A percentile compares a stretch with the other conserved stretches of the same genome.
Evolutionary conservation across 768 basidiomycete species (phyloP).

Genomic region (Russula dissimulans): DNA sequence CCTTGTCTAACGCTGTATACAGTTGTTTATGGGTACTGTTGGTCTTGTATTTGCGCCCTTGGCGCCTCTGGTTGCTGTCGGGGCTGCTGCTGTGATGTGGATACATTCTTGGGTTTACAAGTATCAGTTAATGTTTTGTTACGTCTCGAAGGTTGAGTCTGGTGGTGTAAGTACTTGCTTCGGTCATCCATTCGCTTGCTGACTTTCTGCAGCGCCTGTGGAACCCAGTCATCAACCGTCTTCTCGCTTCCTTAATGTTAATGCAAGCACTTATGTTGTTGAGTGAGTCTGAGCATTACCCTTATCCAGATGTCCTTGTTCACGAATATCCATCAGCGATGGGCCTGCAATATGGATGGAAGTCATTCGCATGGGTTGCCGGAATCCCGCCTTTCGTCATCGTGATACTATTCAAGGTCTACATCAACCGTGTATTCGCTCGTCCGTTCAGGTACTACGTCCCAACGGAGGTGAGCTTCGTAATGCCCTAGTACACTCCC

Average conservation of each 20-base stretch:
- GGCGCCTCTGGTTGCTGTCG: constrained; percentile 81
- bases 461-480: constrained; percentile 74
- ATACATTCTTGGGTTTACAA: constrained; percentile 83
- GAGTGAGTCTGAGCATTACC: constrained; percentile 44
- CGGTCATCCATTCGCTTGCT: neutral
- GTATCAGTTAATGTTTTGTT: constrained; percentile 96
- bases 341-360: constrained; percentile 67
- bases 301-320: constrained; percentile 6
- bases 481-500: constrained; percentile 65
- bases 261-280: constrained; percentile 86
- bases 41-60: constrained; percentile 91
- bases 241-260: constrained; percentile 65
- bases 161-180: constrained; percentile 62
- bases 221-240: constrained; percentile 89
- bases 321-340: constrained; percentile 46
- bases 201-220: constrained; percentile 58
- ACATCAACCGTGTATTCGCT: constrained; percentile 61
- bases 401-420: constrained; percentile 75
- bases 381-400: constrained; percentile 83
- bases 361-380: constrained; percentile 68
- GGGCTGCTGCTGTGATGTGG: constrained; percentile 83
- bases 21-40: constrained; percentile 90
- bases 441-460: constrained; percentile 70
- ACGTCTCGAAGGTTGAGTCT: constrained; percentile 78
- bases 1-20: constrained; percentile 11